These are phyloP conservation scores for Tetrapisispora nanseiensis DNA, from an alignment of 805 yeast species.

Conservation along the genomic window DNA sequence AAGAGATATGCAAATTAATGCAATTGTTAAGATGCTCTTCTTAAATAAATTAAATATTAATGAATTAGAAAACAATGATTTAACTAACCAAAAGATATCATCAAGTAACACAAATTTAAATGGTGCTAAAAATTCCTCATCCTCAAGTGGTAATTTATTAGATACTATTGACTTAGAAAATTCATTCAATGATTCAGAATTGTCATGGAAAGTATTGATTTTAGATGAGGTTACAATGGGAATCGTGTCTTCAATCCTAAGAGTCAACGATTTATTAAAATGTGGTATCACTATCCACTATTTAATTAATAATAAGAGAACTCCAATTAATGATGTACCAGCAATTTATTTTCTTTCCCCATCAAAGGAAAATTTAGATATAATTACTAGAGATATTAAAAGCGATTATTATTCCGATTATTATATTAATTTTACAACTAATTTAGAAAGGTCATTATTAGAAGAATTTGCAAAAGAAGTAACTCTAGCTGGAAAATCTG, in stretches of 20 bases:
- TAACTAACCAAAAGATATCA: neutral
- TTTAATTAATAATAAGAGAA: slow-evolving; percentile 56
- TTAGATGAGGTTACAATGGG: slow-evolving; percentile 75
- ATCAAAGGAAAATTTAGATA: slow-evolving; percentile 59
- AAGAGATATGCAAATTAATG: slow-evolving; percentile 34
- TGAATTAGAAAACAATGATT: neutral
- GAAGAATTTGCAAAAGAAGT: slow-evolving; percentile 85
- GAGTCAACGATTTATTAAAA: slow-evolving; percentile 82
- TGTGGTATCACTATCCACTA: slow-evolving; percentile 91
- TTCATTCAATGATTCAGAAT: slow-evolving; percentile 50
- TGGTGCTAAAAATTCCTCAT: neutral
- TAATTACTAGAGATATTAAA: slow-evolving; percentile 63
- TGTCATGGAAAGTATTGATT: slow-evolving; percentile 85
- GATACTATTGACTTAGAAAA: slow-evolving; percentile 42
- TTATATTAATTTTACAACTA: slow-evolving; percentile 80
- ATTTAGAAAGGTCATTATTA: slow-evolving; percentile 63
- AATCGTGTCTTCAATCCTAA: slow-evolving; percentile 78
- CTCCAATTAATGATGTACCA: slow-evolving; percentile 90
- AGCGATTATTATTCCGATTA: slow-evolving; percentile 67
- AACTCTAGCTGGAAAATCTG: slow-evolving; percentile 59
- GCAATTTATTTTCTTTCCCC: slow-evolving; percentile 89
- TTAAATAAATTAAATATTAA: slow-evolving; percentile 51
- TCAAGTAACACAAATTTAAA: neutral
- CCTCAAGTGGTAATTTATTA: neutral
- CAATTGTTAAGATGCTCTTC: slow-evolving; percentile 76